Evolutionary conservation across 805 yeast species (phyloP), one percentile per base, ranked within the genome.

Genomic region (Metschnikowia reukaufii): DNA sequence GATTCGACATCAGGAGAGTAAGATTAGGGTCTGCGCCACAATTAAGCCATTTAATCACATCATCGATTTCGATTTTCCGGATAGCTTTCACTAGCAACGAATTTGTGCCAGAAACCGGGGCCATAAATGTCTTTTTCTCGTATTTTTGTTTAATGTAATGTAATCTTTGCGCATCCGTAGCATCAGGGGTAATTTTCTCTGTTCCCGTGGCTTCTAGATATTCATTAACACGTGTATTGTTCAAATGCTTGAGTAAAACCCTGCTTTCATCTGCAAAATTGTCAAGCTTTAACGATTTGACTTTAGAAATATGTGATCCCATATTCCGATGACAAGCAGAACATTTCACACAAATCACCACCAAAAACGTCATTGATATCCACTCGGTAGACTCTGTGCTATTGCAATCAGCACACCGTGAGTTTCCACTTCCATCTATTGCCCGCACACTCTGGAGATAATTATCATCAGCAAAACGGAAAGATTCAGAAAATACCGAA

Each of bases 281-380:
- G 61, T 91, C 97, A 37, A 88, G 68, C n/a, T 80, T 83, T 44
- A 91, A 69, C 0, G 96, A 88, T 52, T 88, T 74, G 4, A 91
- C 80, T 60, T 86, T 88, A 6, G 94, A 79, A 4, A 89, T 75
- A 53, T 86, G 90, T 0, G 96, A 76, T 0, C 97, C 97, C 61
- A 92, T 65, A 17, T 88, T 83, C 45, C 97, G 73, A 64, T 91
- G 97, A n/a, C 84, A 82, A 0, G 96, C 90, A 0, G 96, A 83
- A 58, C 98, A 91, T 42, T 83, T 82, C 37, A 88, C 83, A 64
- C 98, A 91, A 20, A 92, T 71, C 3, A 84, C 79, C 23, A 82
- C 81, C 45, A 89, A 65, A 35, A 84, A 65, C 57, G 86, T 90
- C 48, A 88, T 72, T 0, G 96, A 87, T 3, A 92, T 77, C 97